Evolutionary conservation across 768 basidiomycete species (phyloP).

Genomic region (Lentinula detonsa): DNA sequence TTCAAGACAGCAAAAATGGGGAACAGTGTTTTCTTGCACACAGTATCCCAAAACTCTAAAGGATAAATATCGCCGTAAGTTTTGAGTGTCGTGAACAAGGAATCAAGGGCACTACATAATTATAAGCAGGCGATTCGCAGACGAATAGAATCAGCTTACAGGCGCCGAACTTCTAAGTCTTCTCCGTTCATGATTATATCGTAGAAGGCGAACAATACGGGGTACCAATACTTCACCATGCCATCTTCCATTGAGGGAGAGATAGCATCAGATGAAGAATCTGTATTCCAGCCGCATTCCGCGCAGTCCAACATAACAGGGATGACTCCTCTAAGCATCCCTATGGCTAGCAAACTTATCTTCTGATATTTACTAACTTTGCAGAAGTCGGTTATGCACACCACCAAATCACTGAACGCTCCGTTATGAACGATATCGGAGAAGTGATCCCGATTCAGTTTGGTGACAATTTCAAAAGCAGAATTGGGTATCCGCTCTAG

Average conservation of each 20-base stretch:
- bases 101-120: slow-evolving; percentile 80
- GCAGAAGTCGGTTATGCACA: slow-evolving; percentile 98
- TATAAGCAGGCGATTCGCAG: neutral
- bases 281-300: slow-evolving; percentile 42
- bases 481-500: slow-evolving; percentile 86
- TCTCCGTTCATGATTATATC: slow-evolving; percentile 99
- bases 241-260: slow-evolving; percentile 58
- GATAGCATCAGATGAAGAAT: slow-evolving; percentile 18
- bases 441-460: slow-evolving; percentile 89
- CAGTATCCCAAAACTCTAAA: slow-evolving; percentile 95
- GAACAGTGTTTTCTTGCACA: slow-evolving; percentile 94
- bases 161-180: slow-evolving; percentile 91
- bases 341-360: slow-evolving; percentile 92
- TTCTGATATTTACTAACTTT: slow-evolving; percentile 99
- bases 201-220: slow-evolving; percentile 94
- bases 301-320: slow-evolving; percentile 85
- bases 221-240: slow-evolving; percentile 97
- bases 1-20: slow-evolving; percentile 97
- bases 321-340: slow-evolving; percentile 91
- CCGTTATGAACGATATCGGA: slow-evolving; percentile 86
- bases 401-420: slow-evolving; percentile 91
- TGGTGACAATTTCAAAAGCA: slow-evolving; percentile 93
- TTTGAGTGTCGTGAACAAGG: slow-evolving; percentile 90
- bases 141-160: slow-evolving; percentile 52
- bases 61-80: slow-evolving; percentile 81